Base-by-base conservation (phyloP, 148 eudicot species). In the Polygonum maritimum region DNA sequence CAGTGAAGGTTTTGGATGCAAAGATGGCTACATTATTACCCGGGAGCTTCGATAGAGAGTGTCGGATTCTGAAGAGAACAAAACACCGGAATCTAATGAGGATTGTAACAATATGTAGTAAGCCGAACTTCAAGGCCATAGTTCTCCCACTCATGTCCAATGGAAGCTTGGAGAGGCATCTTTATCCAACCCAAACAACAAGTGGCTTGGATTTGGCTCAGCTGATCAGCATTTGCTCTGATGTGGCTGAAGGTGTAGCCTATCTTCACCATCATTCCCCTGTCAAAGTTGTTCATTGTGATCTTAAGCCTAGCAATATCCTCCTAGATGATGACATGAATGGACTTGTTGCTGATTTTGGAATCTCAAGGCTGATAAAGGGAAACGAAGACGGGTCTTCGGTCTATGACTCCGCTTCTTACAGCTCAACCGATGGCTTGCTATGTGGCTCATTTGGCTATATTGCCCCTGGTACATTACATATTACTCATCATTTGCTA, bases 291-390 rank as follows among this genome's bases (percentile, higher is more conserved):
- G 93, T 87, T 26, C 93, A 93, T 51, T 90, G 98, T 80, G 98
- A 93, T 85, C 90, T 93, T 2, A 93, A 93, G 81, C 98, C 96
- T 1, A 93, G 92, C 82, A 93, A 93, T 76, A 90, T 93, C 80
- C 91, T 93, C 38, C 87, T 93, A 13, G 98, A 93, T 72, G 85
- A 93, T 48, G 88, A 89, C 75, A 87, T 90, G 92, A 86, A 84
- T 52, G 98, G 93, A 57, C 57, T 93, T 62, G 85, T 93, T 0
- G 84, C 90, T 15, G 93, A 92, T 85, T 92, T 92, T 77, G 98
- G 98, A 15, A 90, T 92, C 76, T 78, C 98, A 21, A 85, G 80
- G 78, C 81, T 92, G 78, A 84, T 86, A 16, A 84, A 81, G 80
- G 89, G 83, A 5, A 84, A 47, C 5, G 82, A 81, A 76, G 88